Conservation (phyloP, 2,329 filamentous ascomycete species). For the Penicillium sp. region DNA sequence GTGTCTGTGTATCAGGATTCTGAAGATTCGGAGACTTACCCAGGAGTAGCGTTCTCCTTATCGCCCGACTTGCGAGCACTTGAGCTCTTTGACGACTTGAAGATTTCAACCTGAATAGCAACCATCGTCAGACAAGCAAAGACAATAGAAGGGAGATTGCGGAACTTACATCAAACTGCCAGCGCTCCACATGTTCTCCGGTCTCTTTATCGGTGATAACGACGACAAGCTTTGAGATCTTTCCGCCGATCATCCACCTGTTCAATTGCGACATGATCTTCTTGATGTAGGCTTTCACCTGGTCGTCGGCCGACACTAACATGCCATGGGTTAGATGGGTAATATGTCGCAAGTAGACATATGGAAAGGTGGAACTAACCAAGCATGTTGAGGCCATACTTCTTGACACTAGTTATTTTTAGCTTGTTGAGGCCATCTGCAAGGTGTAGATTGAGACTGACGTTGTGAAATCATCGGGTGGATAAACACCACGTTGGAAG, state of each 20-base stretch:
- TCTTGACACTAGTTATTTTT: constrained; percentile 64
- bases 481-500: constrained; percentile 79
- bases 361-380: constrained; percentile 44
- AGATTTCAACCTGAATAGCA: constrained; percentile 50
- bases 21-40: constrained; percentile 39
- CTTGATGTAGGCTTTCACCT: constrained; percentile 98
- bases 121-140: constrained; percentile 7
- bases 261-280: constrained; percentile 98
- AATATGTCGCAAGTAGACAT: not conserved
- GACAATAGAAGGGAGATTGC: not conserved
- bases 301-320: constrained; percentile 84
- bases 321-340: constrained; percentile 15
- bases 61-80: constrained; percentile 50
- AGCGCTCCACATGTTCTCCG: constrained; percentile 89
- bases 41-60: constrained; percentile 64
- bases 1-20: too few species aligned
- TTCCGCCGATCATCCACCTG: constrained; percentile 95
- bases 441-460: constrained; percentile 42
- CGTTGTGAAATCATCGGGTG: constrained; percentile 94
- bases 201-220: constrained; percentile 97
- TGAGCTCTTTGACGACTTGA: constrained; percentile 49
- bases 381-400: constrained; percentile 98
- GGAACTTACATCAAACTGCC: constrained; percentile 82
- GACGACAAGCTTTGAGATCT: constrained; percentile 94
- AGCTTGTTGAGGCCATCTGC: not conserved